Evolutionary conservation across 169 alveolate genomes (phyloP).

Genomic region (Plasmodium reichenowi): DNA sequence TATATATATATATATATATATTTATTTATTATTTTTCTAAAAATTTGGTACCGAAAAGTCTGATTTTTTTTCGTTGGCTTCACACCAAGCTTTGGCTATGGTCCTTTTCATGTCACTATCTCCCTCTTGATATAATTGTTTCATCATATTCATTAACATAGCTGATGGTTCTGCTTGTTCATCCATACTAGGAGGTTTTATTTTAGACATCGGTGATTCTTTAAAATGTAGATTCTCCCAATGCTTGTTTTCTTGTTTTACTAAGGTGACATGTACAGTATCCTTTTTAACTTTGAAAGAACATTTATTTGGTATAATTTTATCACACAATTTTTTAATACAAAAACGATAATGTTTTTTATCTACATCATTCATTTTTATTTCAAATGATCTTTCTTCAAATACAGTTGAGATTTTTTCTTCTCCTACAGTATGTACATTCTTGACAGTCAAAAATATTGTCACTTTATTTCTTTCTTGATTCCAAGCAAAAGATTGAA

Average conservation of each 20-base stretch:
- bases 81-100: constrained; percentile 95
- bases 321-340: constrained; percentile 73
- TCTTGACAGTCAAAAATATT: constrained; percentile 61
- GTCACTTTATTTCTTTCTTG: constrained; percentile 75
- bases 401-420: constrained; percentile 43
- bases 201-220: constrained; percentile 74
- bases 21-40: constrained; percentile 19
- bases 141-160: constrained; percentile 84
- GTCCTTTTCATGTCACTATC: constrained; percentile 95
- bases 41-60: constrained; percentile 62
- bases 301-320: constrained; percentile 63
- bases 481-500: constrained; percentile 74
- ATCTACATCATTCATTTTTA: constrained; percentile 55
- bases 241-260: constrained; percentile 36
- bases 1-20: too few species aligned
- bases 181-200: constrained; percentile 49
- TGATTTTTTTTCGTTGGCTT: constrained; percentile 78
- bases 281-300: constrained; percentile 56
- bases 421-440: constrained; percentile 37
- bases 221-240: constrained; percentile 76
- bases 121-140: constrained; percentile 86
- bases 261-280: constrained; percentile 44
- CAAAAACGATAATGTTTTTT: constrained; percentile 75
- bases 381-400: constrained; percentile 71
- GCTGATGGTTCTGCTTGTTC: constrained; percentile 79